Conservation (phyloP, 148 eudicot genomes). For the Rhododendron mucronatum region DNA sequence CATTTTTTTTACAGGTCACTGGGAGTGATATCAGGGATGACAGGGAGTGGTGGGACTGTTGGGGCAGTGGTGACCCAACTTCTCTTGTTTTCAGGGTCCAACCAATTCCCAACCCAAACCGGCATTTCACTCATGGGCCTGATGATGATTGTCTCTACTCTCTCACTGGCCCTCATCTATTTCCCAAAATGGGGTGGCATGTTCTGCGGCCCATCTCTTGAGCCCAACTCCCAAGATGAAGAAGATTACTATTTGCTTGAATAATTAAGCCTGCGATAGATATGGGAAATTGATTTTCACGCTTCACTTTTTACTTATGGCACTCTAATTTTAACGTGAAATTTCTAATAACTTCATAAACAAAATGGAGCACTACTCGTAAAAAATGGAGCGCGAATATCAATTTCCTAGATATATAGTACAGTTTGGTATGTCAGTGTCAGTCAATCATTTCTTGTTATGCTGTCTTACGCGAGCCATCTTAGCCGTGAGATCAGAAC, state of each 20-base stretch:
- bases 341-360: too few species aligned
- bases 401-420: too few species aligned
- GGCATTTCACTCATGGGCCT: conserved; percentile 55
- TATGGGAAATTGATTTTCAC: too few species aligned
- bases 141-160: conserved; percentile 37
- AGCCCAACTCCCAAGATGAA: conserved; percentile 7
- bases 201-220: conserved; percentile 36
- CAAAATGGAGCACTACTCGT: too few species aligned
- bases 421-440: too few species aligned
- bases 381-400: too few species aligned
- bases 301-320: too few species aligned
- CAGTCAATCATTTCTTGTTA: background rate
- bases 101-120: conserved; percentile 32
- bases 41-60: conserved; percentile 62
- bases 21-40: conserved; percentile 73
- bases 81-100: conserved; percentile 43
- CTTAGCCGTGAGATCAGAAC: background rate
- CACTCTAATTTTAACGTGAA: too few species aligned
- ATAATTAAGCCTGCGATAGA: background rate
- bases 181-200: conserved; percentile 66
- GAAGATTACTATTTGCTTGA: conserved; percentile 24
- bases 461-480: background rate
- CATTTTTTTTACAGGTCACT: conserved; percentile 32
- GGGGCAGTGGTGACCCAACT: conserved; percentile 60
- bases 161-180: conserved; percentile 38